Percentiles rank a stretch among this genome's conserved stretches.
These are phyloP conservation scores for Atalantia buxifolia DNA, from an alignment of 345 rosid genomes.

Conservation along the genomic window DNA sequence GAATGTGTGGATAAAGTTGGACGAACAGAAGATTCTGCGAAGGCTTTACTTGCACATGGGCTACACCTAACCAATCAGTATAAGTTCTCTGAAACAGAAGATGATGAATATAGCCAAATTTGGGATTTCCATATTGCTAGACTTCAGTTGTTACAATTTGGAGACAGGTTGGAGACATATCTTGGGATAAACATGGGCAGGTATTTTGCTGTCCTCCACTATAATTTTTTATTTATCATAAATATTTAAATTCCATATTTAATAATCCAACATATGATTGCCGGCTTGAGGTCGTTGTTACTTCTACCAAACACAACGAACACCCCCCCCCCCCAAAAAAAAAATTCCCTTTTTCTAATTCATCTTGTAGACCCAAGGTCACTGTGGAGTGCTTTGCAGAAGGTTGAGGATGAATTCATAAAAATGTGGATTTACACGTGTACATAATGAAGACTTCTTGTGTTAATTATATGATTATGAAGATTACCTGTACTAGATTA, in stretches of 20 bases:
- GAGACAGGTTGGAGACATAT: slow-evolving; percentile 86
- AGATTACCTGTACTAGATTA: too few relatives aligned
- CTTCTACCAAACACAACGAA: too few relatives aligned
- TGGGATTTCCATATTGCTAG: slow-evolving; percentile 80
- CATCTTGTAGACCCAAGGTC: too few relatives aligned
- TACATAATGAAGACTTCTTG: too few relatives aligned
- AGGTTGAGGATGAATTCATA: too few relatives aligned
- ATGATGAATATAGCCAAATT: slow-evolving; percentile 43
- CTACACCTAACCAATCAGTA: slow-evolving; percentile 52
- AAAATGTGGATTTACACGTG: too few relatives aligned
- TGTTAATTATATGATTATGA: too few relatives aligned
- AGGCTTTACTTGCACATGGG: slow-evolving; percentile 72
- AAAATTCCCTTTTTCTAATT: neutral
- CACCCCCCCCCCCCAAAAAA: too few relatives aligned
- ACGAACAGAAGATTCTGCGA: slow-evolving; percentile 73
- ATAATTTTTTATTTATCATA: neutral
- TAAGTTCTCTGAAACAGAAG: slow-evolving; percentile 49
- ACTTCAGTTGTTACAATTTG: slow-evolving; percentile 77
- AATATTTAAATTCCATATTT: neutral
- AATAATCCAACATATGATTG: neutral
- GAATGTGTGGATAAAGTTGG: slow-evolving; percentile 81
- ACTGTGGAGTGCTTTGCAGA: too few relatives aligned
- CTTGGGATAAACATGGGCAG: slow-evolving; percentile 99
- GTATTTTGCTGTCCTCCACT: slow-evolving; percentile 36
- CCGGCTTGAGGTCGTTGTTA: too few relatives aligned